phyloP scores from a whole-genome alignment of 2,329 filamentous ascomycete genomes.

The Onygenales sp. region DNA sequence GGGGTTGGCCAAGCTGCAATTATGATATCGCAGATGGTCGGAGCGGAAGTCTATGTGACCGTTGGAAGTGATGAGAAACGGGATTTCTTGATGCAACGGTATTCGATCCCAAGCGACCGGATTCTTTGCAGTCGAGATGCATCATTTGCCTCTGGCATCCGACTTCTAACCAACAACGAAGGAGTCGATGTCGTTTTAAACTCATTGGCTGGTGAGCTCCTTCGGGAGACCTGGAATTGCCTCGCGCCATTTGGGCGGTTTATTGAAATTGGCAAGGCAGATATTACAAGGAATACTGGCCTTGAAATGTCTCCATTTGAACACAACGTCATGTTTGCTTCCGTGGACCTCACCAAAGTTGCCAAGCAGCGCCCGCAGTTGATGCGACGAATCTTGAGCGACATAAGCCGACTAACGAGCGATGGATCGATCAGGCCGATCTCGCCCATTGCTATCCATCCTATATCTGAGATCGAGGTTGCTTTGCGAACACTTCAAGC shows the following conservation, averaged over 20 bases:
- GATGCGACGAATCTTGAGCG: neutral
- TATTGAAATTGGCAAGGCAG: neutral
- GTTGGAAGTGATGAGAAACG: constrained; percentile 12
- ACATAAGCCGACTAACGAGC: neutral
- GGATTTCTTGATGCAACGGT: constrained; percentile 9
- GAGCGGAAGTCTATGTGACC: constrained; percentile 15
- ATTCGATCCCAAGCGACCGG: constrained; percentile 6
- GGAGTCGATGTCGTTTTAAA: constrained; percentile 13
- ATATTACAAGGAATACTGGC: neutral
- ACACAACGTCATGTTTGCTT: neutral
- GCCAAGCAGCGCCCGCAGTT: neutral
- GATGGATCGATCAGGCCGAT: neutral
- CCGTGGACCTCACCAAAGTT: neutral
- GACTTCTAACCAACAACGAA: constrained; percentile 4
- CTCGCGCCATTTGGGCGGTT: constrained; percentile 11
- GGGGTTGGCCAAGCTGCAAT: constrained; percentile 17
- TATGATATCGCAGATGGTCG: constrained; percentile 10
- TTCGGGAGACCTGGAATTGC: constrained; percentile 8
- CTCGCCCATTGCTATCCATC: constrained; percentile 4
- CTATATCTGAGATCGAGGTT: constrained; percentile 10
- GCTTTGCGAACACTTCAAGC: constrained; percentile 21
- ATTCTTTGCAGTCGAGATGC: constrained; percentile 9
- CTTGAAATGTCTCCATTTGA: neutral
- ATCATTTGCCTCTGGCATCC: constrained; percentile 8
- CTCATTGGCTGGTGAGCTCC: constrained; percentile 9